Evolutionary conservation across 2,329 filamentous ascomycete species (phyloP).

Genomic region (Aureobasidium leucospermi): DNA sequence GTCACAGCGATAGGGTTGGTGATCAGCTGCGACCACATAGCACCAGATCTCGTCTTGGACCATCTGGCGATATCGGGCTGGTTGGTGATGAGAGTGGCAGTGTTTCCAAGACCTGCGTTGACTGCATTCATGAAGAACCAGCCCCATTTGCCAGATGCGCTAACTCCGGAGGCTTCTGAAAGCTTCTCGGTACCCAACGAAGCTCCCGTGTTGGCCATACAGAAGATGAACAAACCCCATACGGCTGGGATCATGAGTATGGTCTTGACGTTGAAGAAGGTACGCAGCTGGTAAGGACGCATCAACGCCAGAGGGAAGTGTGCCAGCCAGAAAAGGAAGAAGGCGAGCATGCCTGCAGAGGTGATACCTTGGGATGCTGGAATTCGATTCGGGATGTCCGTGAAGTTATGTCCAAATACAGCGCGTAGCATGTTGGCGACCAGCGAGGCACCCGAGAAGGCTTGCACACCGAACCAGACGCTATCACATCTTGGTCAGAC

Average conservation of each 20-base stretch:
- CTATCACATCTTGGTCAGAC: constrained; percentile 1
- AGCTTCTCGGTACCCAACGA: constrained; percentile 22
- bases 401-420: constrained; percentile 30
- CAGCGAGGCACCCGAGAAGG: constrained; percentile 21
- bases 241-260: constrained; percentile 46
- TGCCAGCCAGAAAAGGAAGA: constrained; percentile 26
- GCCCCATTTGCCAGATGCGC: constrained; percentile 14
- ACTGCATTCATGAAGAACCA: constrained; percentile 36
- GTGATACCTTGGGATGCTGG: constrained; percentile 33
- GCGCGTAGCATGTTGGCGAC: constrained; percentile 23
- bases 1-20: constrained; percentile 37
- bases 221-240: constrained; percentile 34
- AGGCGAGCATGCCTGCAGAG: constrained; percentile 30
- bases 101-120: constrained; percentile 42
- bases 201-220: constrained; percentile 33
- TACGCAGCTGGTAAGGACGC: constrained; percentile 38
- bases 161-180: background rate
- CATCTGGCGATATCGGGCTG: constrained; percentile 40
- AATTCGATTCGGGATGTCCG: constrained; percentile 30
- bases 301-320: constrained; percentile 33
- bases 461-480: constrained; percentile 13
- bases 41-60: constrained; percentile 30
- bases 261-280: constrained; percentile 40
- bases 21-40: constrained; percentile 38
- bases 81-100: constrained; percentile 45